Conservation (phyloP, 768 basidiomycete species). For the Mrakia hoshinonis region DNA sequence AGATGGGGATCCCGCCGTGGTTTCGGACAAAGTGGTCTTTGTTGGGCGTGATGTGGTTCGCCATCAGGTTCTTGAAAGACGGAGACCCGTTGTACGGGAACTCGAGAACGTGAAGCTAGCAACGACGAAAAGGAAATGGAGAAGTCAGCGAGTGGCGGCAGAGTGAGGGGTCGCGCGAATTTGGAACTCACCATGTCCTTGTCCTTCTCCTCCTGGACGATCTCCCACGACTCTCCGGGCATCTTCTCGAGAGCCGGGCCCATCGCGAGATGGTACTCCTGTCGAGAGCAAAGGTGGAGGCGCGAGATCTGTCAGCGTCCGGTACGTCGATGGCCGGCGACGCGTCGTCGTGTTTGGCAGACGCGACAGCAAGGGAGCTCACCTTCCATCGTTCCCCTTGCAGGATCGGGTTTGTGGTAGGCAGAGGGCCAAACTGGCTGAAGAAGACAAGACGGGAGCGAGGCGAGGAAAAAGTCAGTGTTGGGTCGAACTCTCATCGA, state of each 20-base stretch:
- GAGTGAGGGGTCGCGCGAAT: not conserved
- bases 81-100: constrained; percentile 56
- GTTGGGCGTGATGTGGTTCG: constrained; percentile 43
- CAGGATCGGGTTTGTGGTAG: constrained; percentile 49
- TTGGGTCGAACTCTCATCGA: too few relatives aligned
- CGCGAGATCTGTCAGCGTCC: too few relatives aligned
- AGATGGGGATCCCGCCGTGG: constrained; percentile 51
- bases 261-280: constrained; percentile 48
- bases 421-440: constrained; percentile 50
- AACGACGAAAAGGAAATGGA: not conserved
- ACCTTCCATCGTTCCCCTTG: constrained; percentile 49
- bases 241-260: constrained; percentile 35
- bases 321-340: too few relatives aligned
- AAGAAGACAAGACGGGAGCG: not conserved
- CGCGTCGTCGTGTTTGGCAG: too few relatives aligned
- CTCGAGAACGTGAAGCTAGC: constrained; percentile 45
- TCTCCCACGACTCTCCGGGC: constrained; percentile 48
- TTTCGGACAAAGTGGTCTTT: constrained; percentile 46
- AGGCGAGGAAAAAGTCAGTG: too few relatives aligned
- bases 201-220: constrained; percentile 48
- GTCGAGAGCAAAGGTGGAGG: not conserved
- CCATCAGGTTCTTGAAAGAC: constrained; percentile 44
- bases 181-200: constrained; percentile 6
- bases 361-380: too few relatives aligned
- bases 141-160: too few relatives aligned